Evolutionary conservation across 2,329 filamentous ascomycete genomes (phyloP), one percentile per base, ranked within the genome.

Genomic region (Colletotrichum coccodes): DNA sequence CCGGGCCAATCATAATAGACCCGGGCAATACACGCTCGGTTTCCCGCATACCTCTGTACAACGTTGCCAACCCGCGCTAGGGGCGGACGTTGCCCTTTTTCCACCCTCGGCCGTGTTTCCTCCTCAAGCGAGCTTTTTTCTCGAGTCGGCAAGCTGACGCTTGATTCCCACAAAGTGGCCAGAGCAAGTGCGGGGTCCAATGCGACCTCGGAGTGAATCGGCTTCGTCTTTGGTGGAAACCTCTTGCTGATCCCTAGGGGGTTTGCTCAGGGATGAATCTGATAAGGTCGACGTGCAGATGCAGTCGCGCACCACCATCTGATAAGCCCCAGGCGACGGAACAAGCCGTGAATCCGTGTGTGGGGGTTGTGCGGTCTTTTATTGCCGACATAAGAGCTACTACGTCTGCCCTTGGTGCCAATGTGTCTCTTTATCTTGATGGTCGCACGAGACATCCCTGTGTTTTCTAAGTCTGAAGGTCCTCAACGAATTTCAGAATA

Each of bases 131-230:
- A 54, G 21, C 5, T 12, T 34, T n/a, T 50, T 38, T 36, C 11
- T 16, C 11, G n/a, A 36, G 44, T 7, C 30, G 18, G n/a, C 5
- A 49, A 49, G 32, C 42, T 14, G 12, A 40, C 4, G 21, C 6
- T 12, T 21, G 32, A n/a, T 59, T 38, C 12, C 47, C 40, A 42
- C 26, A 68, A 23, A 52, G 11, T 36, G 14, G 44, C 21, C 46
- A 32, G 54, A 56, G 23, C 47, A 44, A 42, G 40, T 64, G 65
- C 65, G 65, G 65, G 65, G 65, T 64, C 49, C 32, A 40, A 60
- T 60, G 49, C 34, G 38, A 65, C 61, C 38, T 60, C 65, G 65
- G 60, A 42, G 54, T 36, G 32, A 58, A 50, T 54, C 60, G 61
- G 65, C 50, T 18, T 36, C 44, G 26, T 36, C 32, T 34, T 49